These are phyloP conservation scores for Citropsis articulata DNA, from an alignment of 345 rosid genomes.

Conservation along the genomic window DNA sequence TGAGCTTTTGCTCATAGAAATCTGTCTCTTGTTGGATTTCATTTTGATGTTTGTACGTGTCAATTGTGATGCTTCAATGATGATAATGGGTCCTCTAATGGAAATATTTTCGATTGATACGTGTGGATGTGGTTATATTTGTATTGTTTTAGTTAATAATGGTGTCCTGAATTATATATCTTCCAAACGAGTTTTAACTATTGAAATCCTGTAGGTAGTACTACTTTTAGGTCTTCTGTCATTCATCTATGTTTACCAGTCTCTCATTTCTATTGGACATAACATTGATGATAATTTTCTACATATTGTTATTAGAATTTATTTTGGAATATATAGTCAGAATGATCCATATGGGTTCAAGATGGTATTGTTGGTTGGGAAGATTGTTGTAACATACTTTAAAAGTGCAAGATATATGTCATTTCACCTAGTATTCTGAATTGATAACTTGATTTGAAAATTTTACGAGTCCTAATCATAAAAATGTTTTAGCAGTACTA, in stretches of 20 bases:
- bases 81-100: background rate
- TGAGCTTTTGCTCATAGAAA: background rate
- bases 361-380: background rate
- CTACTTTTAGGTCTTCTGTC: background rate
- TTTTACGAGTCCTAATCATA: too few species aligned
- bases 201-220: background rate
- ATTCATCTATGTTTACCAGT: background rate
- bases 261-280: background rate
- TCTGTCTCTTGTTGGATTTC: background rate
- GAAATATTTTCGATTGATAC: background rate
- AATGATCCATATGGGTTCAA: background rate
- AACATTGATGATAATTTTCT: background rate
- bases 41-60: background rate
- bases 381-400: background rate
- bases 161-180: background rate
- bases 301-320: background rate
- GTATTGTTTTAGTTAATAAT: background rate
- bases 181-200: background rate
- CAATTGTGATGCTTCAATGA: background rate
- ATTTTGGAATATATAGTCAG: background rate
- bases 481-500: background rate
- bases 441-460: too few species aligned
- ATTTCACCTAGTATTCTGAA: background rate
- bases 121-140: background rate
- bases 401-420: background rate